Base-by-base conservation (phyloP, 2,329 filamentous ascomycete genomes). In the Cytospora leucostoma region DNA sequence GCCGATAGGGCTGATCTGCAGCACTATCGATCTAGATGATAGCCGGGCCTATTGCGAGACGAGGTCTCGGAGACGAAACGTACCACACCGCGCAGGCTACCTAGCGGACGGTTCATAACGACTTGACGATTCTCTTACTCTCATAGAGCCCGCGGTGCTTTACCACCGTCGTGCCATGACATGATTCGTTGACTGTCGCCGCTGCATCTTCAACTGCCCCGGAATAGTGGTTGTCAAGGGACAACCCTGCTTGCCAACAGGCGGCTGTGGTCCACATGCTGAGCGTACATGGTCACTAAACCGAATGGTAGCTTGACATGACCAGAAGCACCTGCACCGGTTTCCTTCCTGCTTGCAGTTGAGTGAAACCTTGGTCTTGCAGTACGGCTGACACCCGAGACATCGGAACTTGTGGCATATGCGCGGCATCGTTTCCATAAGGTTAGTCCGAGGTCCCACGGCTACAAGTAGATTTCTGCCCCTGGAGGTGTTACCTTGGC, bases 351-450 rank as follows among this genome's bases (percentile, higher is more conserved):
- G 13, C 19, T 35, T 13, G 44, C 54, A 38, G 34, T 52, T 35
- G n/a, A 32, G 12, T 52, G 50, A 13, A 15, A 37, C 35, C 27
- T 27, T 3, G 27, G 12, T 47, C 59, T 32, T 32, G 60, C 56
- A 11, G 40, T 44, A 60, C 63, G 49, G 52, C 58, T 53, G 27
- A 53, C 32, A 57, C 55, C 57, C 57, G 62, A 64, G 57, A 63
- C 52, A 63, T 63, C 51, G 51, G 59, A 62, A 59, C 56, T 59
- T 33, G 19, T 61, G 51, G n/a, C 38, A 44, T 35, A 35, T 62
- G 55, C 60, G 54, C 33, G 27, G 56, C 51, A 56, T 54, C 60
- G 37, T 51, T 10, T 27, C 44, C 34, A 52, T 21, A 51, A 35
- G 47, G 13, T 44, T n/a, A 49, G 44, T 34, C 56, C 47, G 44